Percentiles rank a stretch among this genome's conserved stretches.
Conservation (phyloP, 331 rosid genomes). For the Malus hybrid region DNA sequence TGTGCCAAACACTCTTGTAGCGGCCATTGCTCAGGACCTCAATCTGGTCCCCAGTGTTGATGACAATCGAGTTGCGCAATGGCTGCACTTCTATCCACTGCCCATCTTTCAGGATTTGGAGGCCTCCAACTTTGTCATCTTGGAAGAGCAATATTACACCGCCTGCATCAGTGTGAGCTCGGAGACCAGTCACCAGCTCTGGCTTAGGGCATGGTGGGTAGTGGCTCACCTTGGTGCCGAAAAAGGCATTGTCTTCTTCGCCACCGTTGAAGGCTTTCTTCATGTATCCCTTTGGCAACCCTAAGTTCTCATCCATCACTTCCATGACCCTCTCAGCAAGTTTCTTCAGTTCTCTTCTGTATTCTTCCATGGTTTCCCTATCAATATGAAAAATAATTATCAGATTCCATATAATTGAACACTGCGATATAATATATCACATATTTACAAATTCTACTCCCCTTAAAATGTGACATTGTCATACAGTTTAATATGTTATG, state of each 20-base stretch:
- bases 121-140: slow-evolving; percentile 87
- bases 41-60: slow-evolving; percentile 95
- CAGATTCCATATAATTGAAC: not conserved
- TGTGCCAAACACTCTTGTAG: slow-evolving; percentile 93
- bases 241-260: slow-evolving; percentile 55
- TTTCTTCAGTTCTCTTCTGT: slow-evolving; percentile 58
- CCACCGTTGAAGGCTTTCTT: slow-evolving; percentile 66
- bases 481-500: not conserved
- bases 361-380: slow-evolving; percentile 85
- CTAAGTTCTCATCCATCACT: slow-evolving; percentile 91
- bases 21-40: slow-evolving; percentile 89
- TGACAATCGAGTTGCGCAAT: slow-evolving; percentile 67
- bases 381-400: slow-evolving; percentile 7
- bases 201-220: slow-evolving; percentile 91
- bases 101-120: slow-evolving; percentile 82
- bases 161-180: slow-evolving; percentile 98
- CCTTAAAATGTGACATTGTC: too few relatives aligned
- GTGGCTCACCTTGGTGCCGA: slow-evolving; percentile 97
- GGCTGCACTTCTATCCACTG: slow-evolving; percentile 91
- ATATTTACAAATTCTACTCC: too few relatives aligned
- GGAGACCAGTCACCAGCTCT: slow-evolving; percentile 71
- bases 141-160: slow-evolving; percentile 91
- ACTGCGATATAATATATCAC: not conserved
- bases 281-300: slow-evolving; percentile 58
- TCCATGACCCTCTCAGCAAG: slow-evolving; percentile 63